Percentiles rank a stretch among this genome's conserved stretches.
Conservation (phyloP, 192 early-diverging fungal species). For the Linnemannia elongata region DNA sequence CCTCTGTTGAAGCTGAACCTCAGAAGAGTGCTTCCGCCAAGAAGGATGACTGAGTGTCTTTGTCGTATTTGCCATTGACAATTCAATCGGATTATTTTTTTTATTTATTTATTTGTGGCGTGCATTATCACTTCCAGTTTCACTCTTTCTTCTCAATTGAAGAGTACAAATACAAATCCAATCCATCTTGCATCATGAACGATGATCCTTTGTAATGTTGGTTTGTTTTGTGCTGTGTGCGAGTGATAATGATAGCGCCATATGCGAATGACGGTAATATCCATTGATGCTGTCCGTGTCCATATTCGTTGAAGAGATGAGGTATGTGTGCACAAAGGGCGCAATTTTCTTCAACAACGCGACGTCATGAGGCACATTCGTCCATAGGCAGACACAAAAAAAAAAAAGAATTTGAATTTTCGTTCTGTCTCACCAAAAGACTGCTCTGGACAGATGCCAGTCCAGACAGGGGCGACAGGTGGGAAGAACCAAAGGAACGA, state of each 20-base stretch:
- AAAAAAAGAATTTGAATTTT: background rate
- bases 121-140: background rate
- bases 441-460: background rate
- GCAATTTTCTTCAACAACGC: background rate
- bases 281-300: background rate
- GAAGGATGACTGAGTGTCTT: slow-evolving; percentile 32
- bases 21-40: slow-evolving; percentile 28
- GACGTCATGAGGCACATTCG: background rate
- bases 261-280: no score
- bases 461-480: background rate
- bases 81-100: background rate
- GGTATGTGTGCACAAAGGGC: background rate
- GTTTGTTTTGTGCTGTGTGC: no score
- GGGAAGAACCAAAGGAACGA: slow-evolving; percentile 2
- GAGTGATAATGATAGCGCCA: no score
- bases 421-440: background rate
- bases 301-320: background rate
- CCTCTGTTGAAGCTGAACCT: background rate
- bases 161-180: background rate
- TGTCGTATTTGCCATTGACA: background rate
- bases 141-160: background rate
- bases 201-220: background rate
- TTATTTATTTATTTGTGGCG: background rate
- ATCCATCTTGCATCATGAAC: background rate
- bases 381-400: background rate